Evolutionary conservation across 2,329 filamentous ascomycete species (phyloP), one percentile per base, ranked within the genome.

Genomic region (Rhynchosporium agropyri): DNA sequence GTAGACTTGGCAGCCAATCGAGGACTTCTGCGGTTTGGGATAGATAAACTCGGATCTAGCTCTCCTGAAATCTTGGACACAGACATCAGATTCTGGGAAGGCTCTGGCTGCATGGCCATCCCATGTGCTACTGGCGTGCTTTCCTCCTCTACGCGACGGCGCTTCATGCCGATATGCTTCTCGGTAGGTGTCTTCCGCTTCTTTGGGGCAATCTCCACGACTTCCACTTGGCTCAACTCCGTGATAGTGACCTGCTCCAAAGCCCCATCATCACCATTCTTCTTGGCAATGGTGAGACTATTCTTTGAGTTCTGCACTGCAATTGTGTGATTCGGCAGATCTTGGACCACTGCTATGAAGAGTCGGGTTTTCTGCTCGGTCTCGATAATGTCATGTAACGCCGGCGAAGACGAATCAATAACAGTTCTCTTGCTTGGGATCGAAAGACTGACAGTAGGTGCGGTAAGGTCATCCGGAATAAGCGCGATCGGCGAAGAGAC

Each of bases 71-170:
- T 13, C 40, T 45, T 26, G 3, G 49, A 28, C 1, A 26, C 33
- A 45, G 38, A 10, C 7, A 28, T 15, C 33, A 42, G 5, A 28
- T 26, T 28, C 38, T 57, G 31, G 38, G 20, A 26, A 43, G 38
- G 28, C 20, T 13, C 31, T 15, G 13, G 5, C 15, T 48, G 26
- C 9, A 9, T 28, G 15, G 20, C 15, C 5, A 15, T 29, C n/a
- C 48, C 45, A 2, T 38, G 29, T 5, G 36, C 5, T 26, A 1
- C 12, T 38, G 48, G 20, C 26, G 31, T 38, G 31, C 36, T 13
- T 12, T 57, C 31, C 28, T 58, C 29, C 10, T 33, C 56, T 4
- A 28, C 28, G 20, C 43, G 56, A 49, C 56, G 45, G 33, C 56
- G 56, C 56, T 58, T 58, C 4, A 13, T 12, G 10, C 15, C 6